These are phyloP conservation scores for Blepharisma japonicum DNA, from an alignment of 73 alveolate genomes.

Conservation along the genomic window DNA sequence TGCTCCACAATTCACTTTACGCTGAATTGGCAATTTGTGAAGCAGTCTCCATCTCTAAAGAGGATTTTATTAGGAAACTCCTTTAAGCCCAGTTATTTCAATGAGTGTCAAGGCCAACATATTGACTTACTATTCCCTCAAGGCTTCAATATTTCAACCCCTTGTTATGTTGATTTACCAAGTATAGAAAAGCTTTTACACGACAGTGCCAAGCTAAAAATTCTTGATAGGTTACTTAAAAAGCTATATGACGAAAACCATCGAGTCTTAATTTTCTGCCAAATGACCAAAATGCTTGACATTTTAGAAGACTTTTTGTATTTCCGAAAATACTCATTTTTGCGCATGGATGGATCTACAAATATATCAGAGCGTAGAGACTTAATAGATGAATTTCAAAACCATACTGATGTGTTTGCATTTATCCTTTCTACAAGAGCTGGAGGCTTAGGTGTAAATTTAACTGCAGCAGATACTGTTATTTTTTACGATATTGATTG, in stretches of 20 bases:
- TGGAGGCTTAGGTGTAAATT: slow-evolving; percentile 98
- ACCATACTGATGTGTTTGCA: slow-evolving; percentile 84
- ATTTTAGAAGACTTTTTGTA: slow-evolving; percentile 94
- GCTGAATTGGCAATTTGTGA: background rate
- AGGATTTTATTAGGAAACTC: background rate
- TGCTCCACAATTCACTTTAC: slow-evolving; percentile 24
- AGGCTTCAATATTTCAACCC: slow-evolving; percentile 85
- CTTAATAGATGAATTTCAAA: slow-evolving; percentile 60
- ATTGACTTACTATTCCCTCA: slow-evolving; percentile 12
- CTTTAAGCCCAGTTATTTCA: slow-evolving; percentile 1
- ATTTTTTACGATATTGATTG: slow-evolving; percentile 98
- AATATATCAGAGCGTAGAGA: slow-evolving; percentile 92
- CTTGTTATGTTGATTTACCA: slow-evolving; percentile 54
- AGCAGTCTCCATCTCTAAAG: background rate
- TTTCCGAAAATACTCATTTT: slow-evolving; percentile 79
- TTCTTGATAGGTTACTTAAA: slow-evolving; percentile 78
- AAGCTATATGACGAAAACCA: slow-evolving; percentile 75
- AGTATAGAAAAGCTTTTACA: slow-evolving; percentile 26
- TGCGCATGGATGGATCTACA: slow-evolving; percentile 98
- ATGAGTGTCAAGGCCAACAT: slow-evolving; percentile 1
- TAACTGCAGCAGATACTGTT: slow-evolving; percentile 98
- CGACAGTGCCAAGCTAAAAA: slow-evolving; percentile 39
- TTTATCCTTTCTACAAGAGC: slow-evolving; percentile 96
- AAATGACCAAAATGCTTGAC: slow-evolving; percentile 98
- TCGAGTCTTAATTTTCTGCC: slow-evolving; percentile 92